Conservation (phyloP, 2,329 filamentous ascomycete species). For the Emmonsia crescens region DNA sequence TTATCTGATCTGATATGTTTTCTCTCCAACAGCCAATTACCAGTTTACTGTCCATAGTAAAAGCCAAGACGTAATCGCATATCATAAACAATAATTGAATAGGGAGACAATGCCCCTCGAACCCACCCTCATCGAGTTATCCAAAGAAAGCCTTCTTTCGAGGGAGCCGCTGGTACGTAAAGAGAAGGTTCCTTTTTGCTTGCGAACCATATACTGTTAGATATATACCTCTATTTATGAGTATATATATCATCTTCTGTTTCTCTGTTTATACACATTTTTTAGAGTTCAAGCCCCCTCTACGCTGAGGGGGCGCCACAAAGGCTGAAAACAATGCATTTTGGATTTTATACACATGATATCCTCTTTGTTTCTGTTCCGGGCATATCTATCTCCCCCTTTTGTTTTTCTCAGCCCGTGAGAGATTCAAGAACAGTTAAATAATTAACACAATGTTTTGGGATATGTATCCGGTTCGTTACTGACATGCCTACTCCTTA, state of each 20-base stretch:
- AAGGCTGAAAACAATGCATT: too few species aligned
- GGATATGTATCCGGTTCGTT: neutral
- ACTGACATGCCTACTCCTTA: neutral
- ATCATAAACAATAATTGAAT: neutral
- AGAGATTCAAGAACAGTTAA: neutral
- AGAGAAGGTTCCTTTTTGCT: neutral
- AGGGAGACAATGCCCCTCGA: neutral
- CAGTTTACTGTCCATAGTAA: neutral
- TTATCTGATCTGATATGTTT: too few species aligned
- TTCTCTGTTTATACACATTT: neutral
- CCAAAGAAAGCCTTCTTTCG: slow-evolving; percentile 22
- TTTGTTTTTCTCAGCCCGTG: neutral
- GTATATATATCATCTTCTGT: neutral
- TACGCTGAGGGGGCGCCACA: too few species aligned
- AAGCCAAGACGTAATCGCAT: neutral
- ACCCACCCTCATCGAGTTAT: neutral
- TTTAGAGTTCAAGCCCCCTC: neutral
- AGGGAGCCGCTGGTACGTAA: slow-evolving; percentile 25
- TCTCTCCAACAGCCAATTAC: neutral
- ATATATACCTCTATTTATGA: too few species aligned
- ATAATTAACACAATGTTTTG: neutral
- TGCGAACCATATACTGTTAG: neutral
- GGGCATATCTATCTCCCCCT: neutral
- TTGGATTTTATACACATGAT: neutral
- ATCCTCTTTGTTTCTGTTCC: neutral